phyloP scores from a whole-genome alignment of 2,329 filamentous ascomycete genomes.

The Chaetothyriales sp. region DNA sequence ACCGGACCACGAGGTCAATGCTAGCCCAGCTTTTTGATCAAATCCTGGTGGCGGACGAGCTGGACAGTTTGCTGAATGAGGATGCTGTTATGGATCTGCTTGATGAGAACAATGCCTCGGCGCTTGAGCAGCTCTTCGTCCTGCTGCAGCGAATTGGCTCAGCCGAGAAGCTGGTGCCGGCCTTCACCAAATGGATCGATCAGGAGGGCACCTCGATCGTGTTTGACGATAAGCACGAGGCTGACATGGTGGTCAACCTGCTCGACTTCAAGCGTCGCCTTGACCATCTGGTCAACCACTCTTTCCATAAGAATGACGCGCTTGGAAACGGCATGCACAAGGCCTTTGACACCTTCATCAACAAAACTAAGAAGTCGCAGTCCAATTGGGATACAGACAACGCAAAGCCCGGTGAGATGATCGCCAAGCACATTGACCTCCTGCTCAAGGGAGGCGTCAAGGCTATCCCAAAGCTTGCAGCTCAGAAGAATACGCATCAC shows the following conservation, averaged over 20 bases:
- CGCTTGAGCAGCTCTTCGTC: slow-evolving; percentile 62
- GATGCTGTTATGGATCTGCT: slow-evolving; percentile 59
- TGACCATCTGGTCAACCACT: slow-evolving; percentile 59
- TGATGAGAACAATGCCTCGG: slow-evolving; percentile 50
- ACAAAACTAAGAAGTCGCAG: slow-evolving; percentile 59
- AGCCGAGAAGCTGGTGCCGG: slow-evolving; percentile 50
- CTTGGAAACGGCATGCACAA: slow-evolving; percentile 68
- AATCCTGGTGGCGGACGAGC: slow-evolving; percentile 54
- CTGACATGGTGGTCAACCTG: slow-evolving; percentile 74
- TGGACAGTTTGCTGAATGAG: slow-evolving; percentile 49
- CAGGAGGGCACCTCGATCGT: slow-evolving; percentile 62
- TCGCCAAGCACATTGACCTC: slow-evolving; percentile 89
- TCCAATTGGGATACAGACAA: slow-evolving; percentile 66
- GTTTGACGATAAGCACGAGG: slow-evolving; percentile 59
- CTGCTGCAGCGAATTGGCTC: slow-evolving; percentile 59
- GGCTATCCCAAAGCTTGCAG: slow-evolving; percentile 55
- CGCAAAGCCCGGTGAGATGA: slow-evolving; percentile 95
- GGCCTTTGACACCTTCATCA: slow-evolving; percentile 81
- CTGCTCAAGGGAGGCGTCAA: slow-evolving; percentile 78
- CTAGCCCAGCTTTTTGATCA: slow-evolving; percentile 59
- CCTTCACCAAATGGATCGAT: slow-evolving; percentile 69
- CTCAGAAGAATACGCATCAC: slow-evolving; percentile 37
- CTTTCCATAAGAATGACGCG: slow-evolving; percentile 62
- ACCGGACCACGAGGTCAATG: slow-evolving; percentile 64
- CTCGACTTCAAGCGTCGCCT: slow-evolving; percentile 66